phyloP scores from a whole-genome alignment of 2,329 filamentous ascomycete genomes.

The Magnaporthiopsis incrustans region DNA sequence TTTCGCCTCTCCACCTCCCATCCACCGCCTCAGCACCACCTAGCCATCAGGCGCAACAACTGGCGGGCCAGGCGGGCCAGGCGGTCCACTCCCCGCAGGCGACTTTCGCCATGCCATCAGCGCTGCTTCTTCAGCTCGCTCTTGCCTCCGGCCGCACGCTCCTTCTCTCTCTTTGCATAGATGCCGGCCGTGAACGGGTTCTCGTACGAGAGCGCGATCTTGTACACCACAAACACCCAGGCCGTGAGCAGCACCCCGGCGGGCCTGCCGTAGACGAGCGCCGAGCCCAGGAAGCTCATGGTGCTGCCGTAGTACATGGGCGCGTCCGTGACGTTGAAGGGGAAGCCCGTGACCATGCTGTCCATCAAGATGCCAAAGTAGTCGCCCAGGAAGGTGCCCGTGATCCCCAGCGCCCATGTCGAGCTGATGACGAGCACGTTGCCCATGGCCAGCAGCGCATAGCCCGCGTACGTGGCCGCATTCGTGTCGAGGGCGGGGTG shows the following conservation, averaged over 20 bases:
- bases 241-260: constrained; percentile 72
- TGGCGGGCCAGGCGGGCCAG: background rate
- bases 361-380: constrained; percentile 99
- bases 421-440: constrained; percentile 82
- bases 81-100: background rate
- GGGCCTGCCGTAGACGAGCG: constrained; percentile 77
- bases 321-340: constrained; percentile 82
- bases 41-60: background rate
- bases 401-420: constrained; percentile 88
- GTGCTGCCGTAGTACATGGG: constrained; percentile 98
- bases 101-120: background rate
- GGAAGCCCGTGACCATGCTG: constrained; percentile 85
- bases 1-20: background rate
- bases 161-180: constrained; percentile 73
- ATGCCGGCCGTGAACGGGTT: constrained; percentile 93
- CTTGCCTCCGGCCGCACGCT: constrained; percentile 31
- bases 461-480: constrained; percentile 54
- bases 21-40: background rate
- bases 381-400: constrained; percentile 92
- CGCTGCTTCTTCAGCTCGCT: constrained; percentile 43
- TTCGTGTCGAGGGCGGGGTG: constrained; percentile 63
- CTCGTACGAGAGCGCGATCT: constrained; percentile 75
- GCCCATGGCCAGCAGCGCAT: constrained; percentile 62
- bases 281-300: constrained; percentile 82
- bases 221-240: constrained; percentile 70